Base-by-base conservation (phyloP, 768 basidiomycete genomes). In the Mycena rosella region DNA sequence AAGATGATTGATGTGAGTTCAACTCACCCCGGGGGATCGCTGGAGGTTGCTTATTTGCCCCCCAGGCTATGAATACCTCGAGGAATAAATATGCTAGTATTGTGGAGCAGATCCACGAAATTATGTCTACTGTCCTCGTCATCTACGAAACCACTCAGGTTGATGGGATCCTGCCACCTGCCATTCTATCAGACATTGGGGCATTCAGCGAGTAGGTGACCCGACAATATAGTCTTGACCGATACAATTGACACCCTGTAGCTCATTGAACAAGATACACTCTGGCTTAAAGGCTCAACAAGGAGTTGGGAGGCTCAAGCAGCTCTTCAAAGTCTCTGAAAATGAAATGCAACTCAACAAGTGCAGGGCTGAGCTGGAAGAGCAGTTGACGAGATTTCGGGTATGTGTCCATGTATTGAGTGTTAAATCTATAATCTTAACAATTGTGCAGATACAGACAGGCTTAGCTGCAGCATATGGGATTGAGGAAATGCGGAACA, bases 241-340 rank as follows among this genome's bases (percentile, higher is more conserved):
- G 42, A 44, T 44, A 44, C 5, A 44, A 20, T n/a, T n/a, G 3
- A 44, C 20, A 20, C 3, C 5, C 11, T 34, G 32, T 34, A 34
- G 32, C 5, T 13, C 6, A 3, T 44, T n/a, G 7, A 44, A n/a
- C 11, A 44, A 44, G 3, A n/a, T 44, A 4, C 5, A n/a, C 42
- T 8, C 42, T 5, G 3, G 4, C 20, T n/a, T 44, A 20, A 44
- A n/a, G 18, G 42, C 42, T 10, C 42, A 44, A n/a, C 20, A 44
- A 40, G 55, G 55, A 26, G 11, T 56, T 24, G 54, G 54, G 26
- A 56, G 38, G 40, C 22, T 56, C n/a, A 56, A 36, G n/a, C 54
- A 13, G 11, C 38, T 56, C n/a, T 38, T 56, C 6, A 56, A 56
- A 27, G 24, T 36, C 5, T 40, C 54, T 18, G 38, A 56, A 27